phyloP scores from a whole-genome alignment of 2,329 filamentous ascomycete species.

The Mycogone perniciosa region DNA sequence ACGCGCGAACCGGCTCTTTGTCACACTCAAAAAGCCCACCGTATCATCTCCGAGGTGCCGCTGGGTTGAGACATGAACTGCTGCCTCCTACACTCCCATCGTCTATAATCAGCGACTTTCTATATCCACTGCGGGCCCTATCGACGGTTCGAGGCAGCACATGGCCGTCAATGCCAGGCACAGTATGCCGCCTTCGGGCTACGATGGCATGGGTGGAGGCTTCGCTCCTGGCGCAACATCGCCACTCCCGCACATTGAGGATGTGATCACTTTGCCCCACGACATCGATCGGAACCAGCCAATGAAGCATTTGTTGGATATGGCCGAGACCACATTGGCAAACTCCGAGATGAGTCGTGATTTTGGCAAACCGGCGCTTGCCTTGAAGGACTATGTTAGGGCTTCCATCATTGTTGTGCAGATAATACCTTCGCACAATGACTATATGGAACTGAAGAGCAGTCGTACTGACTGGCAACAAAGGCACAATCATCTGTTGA shows the following conservation, averaged over 20 bases:
- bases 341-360: constrained; percentile 57
- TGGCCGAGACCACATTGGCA: constrained; percentile 47
- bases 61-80: constrained; percentile 1
- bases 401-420: constrained; percentile 75
- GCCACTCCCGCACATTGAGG: constrained; percentile 47
- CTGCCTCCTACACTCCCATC: background rate
- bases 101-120: background rate
- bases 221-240: constrained; percentile 21
- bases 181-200: constrained; percentile 23
- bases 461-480: constrained; percentile 44
- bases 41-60: background rate
- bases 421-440: constrained; percentile 67
- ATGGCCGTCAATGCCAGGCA: constrained; percentile 28
- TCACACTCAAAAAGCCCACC: background rate
- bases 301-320: constrained; percentile 47
- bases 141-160: constrained; percentile 21
- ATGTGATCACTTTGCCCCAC: constrained; percentile 40
- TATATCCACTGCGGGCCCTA: constrained; percentile 12
- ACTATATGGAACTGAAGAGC: constrained; percentile 59
- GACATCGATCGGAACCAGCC: constrained; percentile 45
- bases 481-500: constrained; percentile 44
- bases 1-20: background rate
- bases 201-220: constrained; percentile 23
- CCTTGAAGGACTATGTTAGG: constrained; percentile 77
- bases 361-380: constrained; percentile 63